Percentiles rank a stretch among this genome's conserved stretches.
Conservation (phyloP, 768 basidiomycete genomes). For the Erythrobasidium yunnanense region DNA sequence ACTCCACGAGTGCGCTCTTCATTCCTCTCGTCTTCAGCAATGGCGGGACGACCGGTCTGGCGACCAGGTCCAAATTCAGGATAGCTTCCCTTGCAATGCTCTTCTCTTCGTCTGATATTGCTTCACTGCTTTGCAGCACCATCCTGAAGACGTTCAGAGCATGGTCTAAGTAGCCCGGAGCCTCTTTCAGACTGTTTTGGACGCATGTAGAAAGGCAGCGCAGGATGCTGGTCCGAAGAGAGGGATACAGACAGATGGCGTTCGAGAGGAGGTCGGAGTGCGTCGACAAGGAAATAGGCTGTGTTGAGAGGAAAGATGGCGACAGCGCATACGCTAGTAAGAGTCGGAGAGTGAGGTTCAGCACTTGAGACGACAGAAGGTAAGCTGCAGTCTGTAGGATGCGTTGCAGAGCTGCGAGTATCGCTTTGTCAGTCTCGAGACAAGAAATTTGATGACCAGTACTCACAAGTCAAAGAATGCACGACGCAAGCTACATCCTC, state of each 20-base stretch:
- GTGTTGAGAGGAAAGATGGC: not conserved
- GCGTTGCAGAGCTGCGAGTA: constrained; percentile 5
- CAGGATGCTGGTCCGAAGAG: not conserved
- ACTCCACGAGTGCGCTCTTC: not conserved
- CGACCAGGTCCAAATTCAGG: not conserved
- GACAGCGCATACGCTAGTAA: constrained; percentile 14
- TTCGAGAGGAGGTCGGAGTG: not conserved
- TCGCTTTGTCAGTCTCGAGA: not conserved
- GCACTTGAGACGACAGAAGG: not conserved
- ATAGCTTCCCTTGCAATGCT: not conserved
- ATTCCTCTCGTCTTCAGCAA: not conserved
- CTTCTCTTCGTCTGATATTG: not conserved
- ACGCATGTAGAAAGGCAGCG: not conserved
- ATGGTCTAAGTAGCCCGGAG: not conserved
- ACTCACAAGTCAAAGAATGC: constrained; percentile 4
- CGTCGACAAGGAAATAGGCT: not conserved
- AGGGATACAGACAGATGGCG: constrained; percentile 2
- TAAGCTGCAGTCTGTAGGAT: constrained; percentile 1
- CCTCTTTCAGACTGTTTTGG: not conserved
- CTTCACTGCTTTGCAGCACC: not conserved
- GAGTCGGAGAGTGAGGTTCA: constrained; percentile 5
- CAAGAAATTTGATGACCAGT: no score
- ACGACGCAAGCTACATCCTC: not conserved
- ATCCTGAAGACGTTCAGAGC: not conserved
- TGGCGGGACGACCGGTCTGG: constrained; percentile 9